Evolutionary conservation across 805 yeast species (phyloP).

Genomic region (Candida multigemmis): DNA sequence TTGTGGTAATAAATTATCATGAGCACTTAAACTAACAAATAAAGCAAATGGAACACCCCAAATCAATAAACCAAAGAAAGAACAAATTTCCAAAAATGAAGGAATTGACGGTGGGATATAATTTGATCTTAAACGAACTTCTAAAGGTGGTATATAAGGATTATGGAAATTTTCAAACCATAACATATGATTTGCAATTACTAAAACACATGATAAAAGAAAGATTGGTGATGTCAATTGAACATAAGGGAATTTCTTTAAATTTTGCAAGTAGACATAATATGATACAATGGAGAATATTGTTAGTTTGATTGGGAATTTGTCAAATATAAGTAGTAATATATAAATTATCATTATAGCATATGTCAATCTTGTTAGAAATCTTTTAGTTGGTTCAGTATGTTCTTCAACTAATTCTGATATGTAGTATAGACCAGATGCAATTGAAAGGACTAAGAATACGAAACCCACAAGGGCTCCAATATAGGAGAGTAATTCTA

Average conservation of each 20-base stretch:
- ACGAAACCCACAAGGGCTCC: constrained; percentile 31
- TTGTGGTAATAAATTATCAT: constrained; percentile 77
- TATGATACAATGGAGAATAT: constrained; percentile 65
- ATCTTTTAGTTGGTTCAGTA: constrained; percentile 70
- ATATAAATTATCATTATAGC: constrained; percentile 45
- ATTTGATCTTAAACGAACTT: constrained; percentile 46
- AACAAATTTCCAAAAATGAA: constrained; percentile 81
- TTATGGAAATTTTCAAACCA: constrained; percentile 85
- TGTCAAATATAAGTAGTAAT: constrained; percentile 62
- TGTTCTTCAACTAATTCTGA: constrained; percentile 93
- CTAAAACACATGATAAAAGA: constrained; percentile 60
- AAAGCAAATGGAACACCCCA: constrained; percentile 94
- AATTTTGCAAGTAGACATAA: constrained; percentile 65
- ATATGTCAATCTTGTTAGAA: constrained; percentile 57
- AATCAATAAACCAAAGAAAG: constrained; percentile 86
- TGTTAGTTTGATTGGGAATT: constrained; percentile 65
- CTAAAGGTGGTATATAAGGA: constrained; percentile 63
- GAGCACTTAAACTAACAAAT: constrained; percentile 86
- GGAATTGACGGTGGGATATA: constrained; percentile 65
- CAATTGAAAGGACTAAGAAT: constrained; percentile 46
- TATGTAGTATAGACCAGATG: constrained; percentile 85
- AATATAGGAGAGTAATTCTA: constrained; percentile 27
- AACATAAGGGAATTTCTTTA: constrained; percentile 78
- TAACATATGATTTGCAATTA: constrained; percentile 69
- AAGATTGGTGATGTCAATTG: constrained; percentile 65